These are phyloP conservation scores for Thuidium tamariscinum DNA, from an alignment of 225 moss, liverwort and hornwort species.

Conservation along the genomic window DNA sequence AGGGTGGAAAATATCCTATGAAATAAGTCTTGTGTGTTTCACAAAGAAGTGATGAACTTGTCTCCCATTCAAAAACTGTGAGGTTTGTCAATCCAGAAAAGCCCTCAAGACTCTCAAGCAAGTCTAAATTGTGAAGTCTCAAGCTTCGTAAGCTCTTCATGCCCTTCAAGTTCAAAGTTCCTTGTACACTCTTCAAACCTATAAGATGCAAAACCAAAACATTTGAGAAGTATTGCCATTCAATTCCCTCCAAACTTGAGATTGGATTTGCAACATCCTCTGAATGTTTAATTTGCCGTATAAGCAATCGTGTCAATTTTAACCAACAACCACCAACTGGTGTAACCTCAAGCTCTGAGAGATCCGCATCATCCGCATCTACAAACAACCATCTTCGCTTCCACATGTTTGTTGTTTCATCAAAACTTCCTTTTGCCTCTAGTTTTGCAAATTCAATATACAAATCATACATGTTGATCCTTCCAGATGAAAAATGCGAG, in stretches of 20 bases:
- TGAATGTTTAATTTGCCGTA: fast-evolving
- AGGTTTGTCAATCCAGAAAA: neutral
- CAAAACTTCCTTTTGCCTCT: neutral
- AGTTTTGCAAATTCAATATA: neutral
- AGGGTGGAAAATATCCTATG: neutral
- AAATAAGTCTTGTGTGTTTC: neutral
- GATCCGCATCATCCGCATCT: neutral
- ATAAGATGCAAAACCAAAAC: neutral
- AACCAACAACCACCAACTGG: neutral
- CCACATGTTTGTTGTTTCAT: neutral
- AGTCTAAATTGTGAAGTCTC: fast-evolving
- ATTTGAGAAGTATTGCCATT: neutral
- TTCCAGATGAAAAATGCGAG: neutral
- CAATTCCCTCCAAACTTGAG: neutral
- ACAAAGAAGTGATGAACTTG: fast-evolving
- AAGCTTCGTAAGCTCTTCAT: neutral
- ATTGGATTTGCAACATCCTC: fast-evolving
- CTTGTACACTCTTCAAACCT: fast-evolving
- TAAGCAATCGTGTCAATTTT: neutral
- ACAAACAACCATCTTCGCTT: neutral
- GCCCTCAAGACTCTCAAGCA: fast-evolving
- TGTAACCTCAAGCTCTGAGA: neutral
- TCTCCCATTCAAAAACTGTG: fast-evolving
- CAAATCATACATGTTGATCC: neutral
- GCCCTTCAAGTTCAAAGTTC: neutral